Conservation (phyloP, 805 yeast genomes). For the Dipodascopsis uninucleata region DNA sequence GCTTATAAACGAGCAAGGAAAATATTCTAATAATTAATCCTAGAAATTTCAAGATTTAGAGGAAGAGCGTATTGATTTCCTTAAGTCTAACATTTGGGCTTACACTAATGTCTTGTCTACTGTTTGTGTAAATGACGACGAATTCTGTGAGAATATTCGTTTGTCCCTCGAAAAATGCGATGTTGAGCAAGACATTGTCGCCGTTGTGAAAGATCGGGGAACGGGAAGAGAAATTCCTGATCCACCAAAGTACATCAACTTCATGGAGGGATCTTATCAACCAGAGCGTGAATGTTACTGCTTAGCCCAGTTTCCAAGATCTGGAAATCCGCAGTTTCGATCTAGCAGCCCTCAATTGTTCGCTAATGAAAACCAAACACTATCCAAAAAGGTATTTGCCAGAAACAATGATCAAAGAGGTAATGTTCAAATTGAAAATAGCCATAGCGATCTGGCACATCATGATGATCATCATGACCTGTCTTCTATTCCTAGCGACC, state of each 20-base stretch:
- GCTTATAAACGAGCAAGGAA: background rate
- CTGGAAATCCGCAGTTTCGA: constrained; percentile 23
- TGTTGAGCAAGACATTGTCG: constrained; percentile 53
- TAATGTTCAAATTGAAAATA: no score
- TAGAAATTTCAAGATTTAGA: constrained; percentile 61
- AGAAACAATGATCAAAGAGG: no score
- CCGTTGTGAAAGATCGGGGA: constrained; percentile 51
- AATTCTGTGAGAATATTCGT: constrained; percentile 66
- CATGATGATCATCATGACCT: no score
- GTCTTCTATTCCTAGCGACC: no score
- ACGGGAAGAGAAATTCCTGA: constrained; percentile 61
- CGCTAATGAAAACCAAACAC: no score
- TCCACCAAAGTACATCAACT: constrained; percentile 65
- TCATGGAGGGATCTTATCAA: constrained; percentile 41
- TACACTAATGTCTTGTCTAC: constrained; percentile 71
- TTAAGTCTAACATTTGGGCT: constrained; percentile 72
- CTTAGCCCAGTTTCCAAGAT: constrained; percentile 38
- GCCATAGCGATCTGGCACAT: no score
- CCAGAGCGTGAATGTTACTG: constrained; percentile 30
- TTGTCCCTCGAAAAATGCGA: constrained; percentile 64
- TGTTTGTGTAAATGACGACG: constrained; percentile 74
- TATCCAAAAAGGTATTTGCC: no score
- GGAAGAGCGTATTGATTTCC: constrained; percentile 63
- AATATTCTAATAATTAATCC: background rate
- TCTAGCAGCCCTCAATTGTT: constrained; percentile 11